phyloP scores from a whole-genome alignment of 2,329 filamentous ascomycete species.

The Colletotrichum echinochloae region DNA sequence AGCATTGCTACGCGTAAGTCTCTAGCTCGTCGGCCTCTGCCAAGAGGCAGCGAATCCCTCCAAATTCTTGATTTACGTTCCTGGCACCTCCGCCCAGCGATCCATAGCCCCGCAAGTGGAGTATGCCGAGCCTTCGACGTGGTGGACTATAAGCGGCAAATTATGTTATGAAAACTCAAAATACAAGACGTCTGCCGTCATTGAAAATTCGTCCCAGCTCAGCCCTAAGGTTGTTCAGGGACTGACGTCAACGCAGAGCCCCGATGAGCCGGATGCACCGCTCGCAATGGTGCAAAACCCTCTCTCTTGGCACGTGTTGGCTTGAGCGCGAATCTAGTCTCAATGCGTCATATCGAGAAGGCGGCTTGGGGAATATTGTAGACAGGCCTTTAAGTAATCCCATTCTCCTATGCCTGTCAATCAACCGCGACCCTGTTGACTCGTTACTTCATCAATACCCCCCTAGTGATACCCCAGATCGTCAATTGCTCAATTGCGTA shows the following conservation, averaged over 20 bases:
- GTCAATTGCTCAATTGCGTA: background rate
- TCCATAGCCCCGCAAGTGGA: slow-evolving; percentile 16
- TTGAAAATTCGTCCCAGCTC: slow-evolving; percentile 7
- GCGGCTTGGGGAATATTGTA: background rate
- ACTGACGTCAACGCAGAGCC: slow-evolving; percentile 34
- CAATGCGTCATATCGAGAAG: slow-evolving; percentile 14
- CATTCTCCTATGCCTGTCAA: slow-evolving; percentile 15
- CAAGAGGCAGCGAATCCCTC: background rate
- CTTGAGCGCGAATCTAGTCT: background rate
- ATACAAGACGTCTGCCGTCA: slow-evolving; percentile 25
- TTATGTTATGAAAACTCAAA: slow-evolving; percentile 41
- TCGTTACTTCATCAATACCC: background rate
- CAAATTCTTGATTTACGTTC: slow-evolving; percentile 3
- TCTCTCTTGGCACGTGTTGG: background rate
- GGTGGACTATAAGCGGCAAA: slow-evolving; percentile 23
- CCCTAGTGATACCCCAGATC: background rate
- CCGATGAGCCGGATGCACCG: background rate
- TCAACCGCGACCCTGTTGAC: background rate
- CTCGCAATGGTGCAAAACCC: slow-evolving; percentile 5
- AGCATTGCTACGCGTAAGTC: slow-evolving; percentile 2
- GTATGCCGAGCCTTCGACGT: slow-evolving; percentile 28
- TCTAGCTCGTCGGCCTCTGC: background rate
- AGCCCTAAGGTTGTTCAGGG: slow-evolving; percentile 22
- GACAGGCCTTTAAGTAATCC: slow-evolving; percentile 14
- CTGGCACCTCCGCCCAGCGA: background rate